A percentile compares a stretch with the other conserved stretches of the same genome.
These are phyloP conservation scores for Solanum sejunctum DNA, from an alignment of 257 asterid genomes.

Conservation along the genomic window DNA sequence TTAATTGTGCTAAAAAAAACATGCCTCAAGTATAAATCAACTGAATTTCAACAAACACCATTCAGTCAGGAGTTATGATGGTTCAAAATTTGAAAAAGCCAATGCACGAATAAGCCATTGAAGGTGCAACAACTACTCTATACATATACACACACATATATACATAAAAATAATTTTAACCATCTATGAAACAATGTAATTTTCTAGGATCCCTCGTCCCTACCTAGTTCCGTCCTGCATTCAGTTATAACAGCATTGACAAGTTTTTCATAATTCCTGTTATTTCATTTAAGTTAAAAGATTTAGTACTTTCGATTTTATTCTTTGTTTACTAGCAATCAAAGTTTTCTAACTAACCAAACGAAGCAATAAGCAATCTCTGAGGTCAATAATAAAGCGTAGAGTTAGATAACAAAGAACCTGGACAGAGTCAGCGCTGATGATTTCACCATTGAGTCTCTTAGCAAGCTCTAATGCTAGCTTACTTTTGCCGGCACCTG, in stretches of 20 bases:
- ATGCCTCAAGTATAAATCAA: neutral
- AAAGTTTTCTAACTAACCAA: neutral
- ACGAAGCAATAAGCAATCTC: neutral
- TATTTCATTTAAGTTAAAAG: neutral
- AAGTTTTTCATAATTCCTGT: neutral
- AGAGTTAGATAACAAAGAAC: conserved; percentile 7
- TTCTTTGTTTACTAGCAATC: neutral
- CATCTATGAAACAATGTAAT: neutral
- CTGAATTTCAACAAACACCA: neutral
- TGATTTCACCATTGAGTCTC: conserved; percentile 77
- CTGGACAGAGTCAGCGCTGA: conserved; percentile 97
- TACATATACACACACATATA: neutral
- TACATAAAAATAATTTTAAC: neutral
- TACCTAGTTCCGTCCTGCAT: neutral
- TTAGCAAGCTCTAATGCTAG: conserved; percentile 83
- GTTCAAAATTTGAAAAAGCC: too few relatives aligned
- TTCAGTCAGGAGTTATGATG: neutral
- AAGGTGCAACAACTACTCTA: neutral
- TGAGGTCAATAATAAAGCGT: neutral
- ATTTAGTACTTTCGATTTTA: neutral
- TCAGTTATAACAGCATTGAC: neutral
- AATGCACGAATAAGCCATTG: neutral
- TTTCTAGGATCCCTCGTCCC: neutral
- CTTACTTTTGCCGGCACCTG: conserved; percentile 94
- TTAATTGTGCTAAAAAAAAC: neutral